Conservation (phyloP, 495 filamentous ascomycete species). For the Penicillium paxilli region DNA sequence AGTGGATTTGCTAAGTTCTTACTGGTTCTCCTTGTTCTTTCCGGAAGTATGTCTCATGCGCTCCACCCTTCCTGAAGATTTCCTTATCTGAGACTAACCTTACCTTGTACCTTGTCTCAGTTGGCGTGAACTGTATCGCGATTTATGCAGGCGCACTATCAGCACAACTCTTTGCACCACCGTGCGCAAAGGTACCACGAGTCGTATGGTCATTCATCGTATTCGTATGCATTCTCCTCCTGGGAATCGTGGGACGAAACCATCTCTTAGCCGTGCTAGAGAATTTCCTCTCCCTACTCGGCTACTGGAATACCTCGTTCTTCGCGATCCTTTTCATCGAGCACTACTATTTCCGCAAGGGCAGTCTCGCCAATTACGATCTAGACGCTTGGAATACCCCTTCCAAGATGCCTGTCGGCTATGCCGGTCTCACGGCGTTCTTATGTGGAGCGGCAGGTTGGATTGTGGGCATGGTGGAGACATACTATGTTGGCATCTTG, state of each 20-base stretch:
- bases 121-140: slow-evolving; percentile 42
- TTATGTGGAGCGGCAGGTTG: slow-evolving; percentile 33
- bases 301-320: slow-evolving; percentile 61
- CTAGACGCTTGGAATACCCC: slow-evolving; percentile 37
- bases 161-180: slow-evolving; percentile 40
- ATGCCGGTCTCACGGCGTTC: slow-evolving; percentile 31
- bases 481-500: slow-evolving; percentile 32
- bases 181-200: slow-evolving; percentile 41
- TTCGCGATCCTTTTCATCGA: slow-evolving; percentile 59
- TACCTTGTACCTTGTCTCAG: too few species aligned
- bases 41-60: slow-evolving; percentile 29
- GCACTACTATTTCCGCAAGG: slow-evolving; percentile 60
- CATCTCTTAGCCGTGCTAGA: slow-evolving; percentile 40
- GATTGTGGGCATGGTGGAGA: slow-evolving; percentile 42
- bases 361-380: slow-evolving; percentile 42
- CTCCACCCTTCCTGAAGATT: not conserved
- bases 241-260: slow-evolving; percentile 43
- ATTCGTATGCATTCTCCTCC: slow-evolving; percentile 37
- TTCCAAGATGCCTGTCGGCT: slow-evolving; percentile 29
- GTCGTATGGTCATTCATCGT: slow-evolving; percentile 43
- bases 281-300: slow-evolving; percentile 58
- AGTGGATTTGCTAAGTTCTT: slow-evolving; percentile 59
- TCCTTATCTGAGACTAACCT: not conserved
- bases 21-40: slow-evolving; percentile 55
- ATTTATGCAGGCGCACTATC: slow-evolving; percentile 44